A percentile compares a stretch with the other conserved stretches of the same genome.
phyloP scores from a whole-genome alignment of 1,284 basidiomycete species.

The Phylloporus sp. region DNA sequence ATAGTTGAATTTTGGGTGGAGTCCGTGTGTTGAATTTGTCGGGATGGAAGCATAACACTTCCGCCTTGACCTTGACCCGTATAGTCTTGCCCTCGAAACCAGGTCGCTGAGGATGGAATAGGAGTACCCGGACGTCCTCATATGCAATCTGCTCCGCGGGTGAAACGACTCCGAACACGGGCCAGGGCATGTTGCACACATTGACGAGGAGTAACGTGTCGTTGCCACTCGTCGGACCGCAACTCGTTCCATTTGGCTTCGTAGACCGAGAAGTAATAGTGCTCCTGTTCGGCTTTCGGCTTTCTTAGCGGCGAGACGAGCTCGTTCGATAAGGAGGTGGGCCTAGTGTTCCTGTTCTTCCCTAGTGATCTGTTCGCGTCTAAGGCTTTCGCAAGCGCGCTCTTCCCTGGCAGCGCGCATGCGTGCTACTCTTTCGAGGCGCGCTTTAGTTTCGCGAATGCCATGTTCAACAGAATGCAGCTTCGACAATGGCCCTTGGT shows the following conservation, averaged over 20 bases:
- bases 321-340: neutral
- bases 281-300: constrained; percentile 13
- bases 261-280: constrained; percentile 36
- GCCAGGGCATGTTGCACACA: constrained; percentile 57
- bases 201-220: constrained; percentile 24
- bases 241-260: constrained; percentile 51
- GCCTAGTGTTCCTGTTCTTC: constrained; percentile 11
- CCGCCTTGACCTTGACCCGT: constrained; percentile 50
- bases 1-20: constrained; percentile 51
- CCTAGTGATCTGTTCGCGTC: constrained; percentile 1
- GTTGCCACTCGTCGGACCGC: constrained; percentile 32
- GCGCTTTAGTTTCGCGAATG: neutral
- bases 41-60: constrained; percentile 62
- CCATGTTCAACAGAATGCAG: too few species aligned
- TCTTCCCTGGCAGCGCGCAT: neutral
- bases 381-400: constrained; percentile 45
- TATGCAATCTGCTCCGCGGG: constrained; percentile 39
- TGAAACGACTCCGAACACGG: constrained; percentile 40
- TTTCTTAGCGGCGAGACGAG: constrained; percentile 7
- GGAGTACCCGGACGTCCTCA: constrained; percentile 46
- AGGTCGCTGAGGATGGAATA: constrained; percentile 45
- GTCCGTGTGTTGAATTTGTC: constrained; percentile 56
- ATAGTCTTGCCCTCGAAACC: constrained; percentile 40
- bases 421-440: neutral
- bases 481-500: too few species aligned